phyloP scores from a whole-genome alignment of 306 rosid genomes.

The Cucurbita maxima region DNA sequence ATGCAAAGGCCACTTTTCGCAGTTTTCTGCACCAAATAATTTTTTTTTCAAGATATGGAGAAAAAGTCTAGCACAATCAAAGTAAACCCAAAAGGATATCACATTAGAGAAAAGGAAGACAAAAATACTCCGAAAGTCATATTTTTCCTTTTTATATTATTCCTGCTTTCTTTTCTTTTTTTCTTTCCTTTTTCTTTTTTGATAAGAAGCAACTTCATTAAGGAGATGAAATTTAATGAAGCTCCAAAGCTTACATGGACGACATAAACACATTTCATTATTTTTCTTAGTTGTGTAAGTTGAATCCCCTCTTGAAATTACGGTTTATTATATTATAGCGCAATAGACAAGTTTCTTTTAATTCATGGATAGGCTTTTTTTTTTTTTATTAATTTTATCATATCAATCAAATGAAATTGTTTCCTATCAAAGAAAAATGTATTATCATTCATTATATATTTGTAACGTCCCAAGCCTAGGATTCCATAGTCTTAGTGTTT shows the following conservation, averaged over 20 bases:
- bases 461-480: not conserved
- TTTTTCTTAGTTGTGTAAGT: no score
- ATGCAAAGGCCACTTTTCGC: conserved; percentile 90
- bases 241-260: not conserved
- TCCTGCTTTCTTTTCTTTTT: not conserved
- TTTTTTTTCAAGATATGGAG: not conserved
- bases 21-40: conserved; percentile 56
- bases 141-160: not conserved
- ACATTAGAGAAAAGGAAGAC: not conserved
- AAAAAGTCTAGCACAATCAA: not conserved
- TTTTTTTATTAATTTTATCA: no score
- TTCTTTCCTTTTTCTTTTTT: not conserved
- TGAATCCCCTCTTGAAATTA: no score
- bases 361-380: no score
- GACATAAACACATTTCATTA: not conserved
- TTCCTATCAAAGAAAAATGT: not conserved
- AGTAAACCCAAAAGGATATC: not conserved
- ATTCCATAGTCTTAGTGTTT: no score
- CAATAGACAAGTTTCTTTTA: no score
- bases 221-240: not conserved
- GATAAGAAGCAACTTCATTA: not conserved
- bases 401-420: no score
- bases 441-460: no score
- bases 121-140: not conserved
- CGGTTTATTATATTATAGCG: no score